Conservation (phyloP, 2,329 filamentous ascomycete genomes). For the Fusarium proliferatum region DNA sequence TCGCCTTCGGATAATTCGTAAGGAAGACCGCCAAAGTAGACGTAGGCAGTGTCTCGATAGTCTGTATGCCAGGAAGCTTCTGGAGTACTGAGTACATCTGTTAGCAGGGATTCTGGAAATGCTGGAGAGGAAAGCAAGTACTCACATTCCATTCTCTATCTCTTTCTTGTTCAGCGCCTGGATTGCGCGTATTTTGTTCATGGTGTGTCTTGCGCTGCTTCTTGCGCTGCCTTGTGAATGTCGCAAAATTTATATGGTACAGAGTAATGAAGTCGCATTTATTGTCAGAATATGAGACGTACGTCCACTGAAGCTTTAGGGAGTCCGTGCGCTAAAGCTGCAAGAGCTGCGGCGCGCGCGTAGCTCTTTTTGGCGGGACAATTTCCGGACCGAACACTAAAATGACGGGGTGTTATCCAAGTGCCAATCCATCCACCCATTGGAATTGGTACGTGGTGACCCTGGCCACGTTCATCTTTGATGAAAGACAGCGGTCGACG, state of each 20-base stretch:
- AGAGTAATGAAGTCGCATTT: slow-evolving; percentile 21
- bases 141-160: slow-evolving; percentile 86
- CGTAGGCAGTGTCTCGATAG: slow-evolving; percentile 95
- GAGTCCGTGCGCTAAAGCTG: slow-evolving; percentile 30
- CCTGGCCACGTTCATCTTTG: slow-evolving; percentile 40
- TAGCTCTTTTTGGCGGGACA: slow-evolving; percentile 46
- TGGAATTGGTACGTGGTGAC: slow-evolving; percentile 36
- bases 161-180: slow-evolving; percentile 94
- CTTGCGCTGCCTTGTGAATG: background rate
- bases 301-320: slow-evolving; percentile 29
- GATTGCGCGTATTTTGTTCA: slow-evolving; percentile 95
- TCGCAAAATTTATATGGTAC: background rate
- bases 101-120: slow-evolving; percentile 1
- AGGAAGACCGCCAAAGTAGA: slow-evolving; percentile 95
- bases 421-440: slow-evolving; percentile 2
- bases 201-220: slow-evolving; percentile 53
- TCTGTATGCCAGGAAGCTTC: slow-evolving; percentile 97
- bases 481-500: slow-evolving; percentile 42
- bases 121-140: slow-evolving; percentile 27
- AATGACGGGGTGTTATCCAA: slow-evolving; percentile 23
- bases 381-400: slow-evolving; percentile 51
- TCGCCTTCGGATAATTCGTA: slow-evolving; percentile 96
- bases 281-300: slow-evolving; percentile 22
- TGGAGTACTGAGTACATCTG: slow-evolving; percentile 67
- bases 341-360: slow-evolving; percentile 22